Conservation (phyloP, 2,329 filamentous ascomycete genomes). For the Aspergillus piperis region DNA sequence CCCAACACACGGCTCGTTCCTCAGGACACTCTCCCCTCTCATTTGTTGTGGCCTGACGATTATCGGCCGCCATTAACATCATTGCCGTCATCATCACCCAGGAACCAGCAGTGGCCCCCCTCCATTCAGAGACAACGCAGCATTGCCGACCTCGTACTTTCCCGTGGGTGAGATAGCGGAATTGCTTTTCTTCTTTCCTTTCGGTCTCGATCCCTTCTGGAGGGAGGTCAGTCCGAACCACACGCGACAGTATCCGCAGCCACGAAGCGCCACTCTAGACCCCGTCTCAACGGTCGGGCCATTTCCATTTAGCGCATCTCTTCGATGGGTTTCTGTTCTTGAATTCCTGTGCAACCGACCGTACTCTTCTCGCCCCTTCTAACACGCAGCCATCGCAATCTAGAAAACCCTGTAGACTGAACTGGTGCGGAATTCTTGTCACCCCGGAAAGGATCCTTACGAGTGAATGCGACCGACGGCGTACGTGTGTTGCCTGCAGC, state of each 20-base stretch:
- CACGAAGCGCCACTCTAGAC: conserved; percentile 13
- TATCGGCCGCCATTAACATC: conserved; percentile 25
- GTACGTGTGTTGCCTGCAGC: conserved; percentile 6
- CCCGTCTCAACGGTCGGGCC: conserved; percentile 48
- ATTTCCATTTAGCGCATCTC: background rate
- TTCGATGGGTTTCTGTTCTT: conserved; percentile 5
- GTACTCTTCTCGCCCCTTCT: background rate
- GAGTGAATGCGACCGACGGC: background rate
- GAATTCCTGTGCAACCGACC: conserved; percentile 1
- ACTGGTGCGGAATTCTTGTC: background rate
- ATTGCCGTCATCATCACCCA: conserved; percentile 30
- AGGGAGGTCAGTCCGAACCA: conserved; percentile 50
- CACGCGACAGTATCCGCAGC: conserved; percentile 51
- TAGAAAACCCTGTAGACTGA: background rate
- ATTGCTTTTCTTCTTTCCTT: background rate
- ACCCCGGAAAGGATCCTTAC: background rate
- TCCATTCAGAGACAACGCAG: background rate
- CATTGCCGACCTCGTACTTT: conserved; percentile 10
- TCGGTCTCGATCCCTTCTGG: background rate
- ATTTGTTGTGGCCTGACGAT: background rate
- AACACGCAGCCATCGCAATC: background rate
- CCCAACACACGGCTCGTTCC: conserved; percentile 14
- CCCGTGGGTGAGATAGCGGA: background rate
- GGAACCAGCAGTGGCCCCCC: conserved; percentile 2
- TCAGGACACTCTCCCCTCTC: conserved; percentile 9